Conservation (phyloP, 2,329 filamentous ascomycete genomes). For the Trichoderma hamatum region DNA sequence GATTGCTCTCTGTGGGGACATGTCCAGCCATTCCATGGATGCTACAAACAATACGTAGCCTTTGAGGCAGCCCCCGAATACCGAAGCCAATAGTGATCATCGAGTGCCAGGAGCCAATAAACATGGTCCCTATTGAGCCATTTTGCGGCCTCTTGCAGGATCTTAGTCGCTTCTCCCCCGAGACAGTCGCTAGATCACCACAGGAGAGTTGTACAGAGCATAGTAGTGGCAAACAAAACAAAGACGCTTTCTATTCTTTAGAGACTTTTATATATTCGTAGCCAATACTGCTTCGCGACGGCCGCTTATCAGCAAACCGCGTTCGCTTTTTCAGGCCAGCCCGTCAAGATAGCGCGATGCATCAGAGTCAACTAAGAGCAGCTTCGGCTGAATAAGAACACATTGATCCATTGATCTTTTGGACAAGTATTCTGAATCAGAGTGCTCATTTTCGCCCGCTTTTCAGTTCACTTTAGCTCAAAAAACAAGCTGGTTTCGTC, state of each 20-base stretch:
- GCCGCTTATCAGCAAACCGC: not conserved
- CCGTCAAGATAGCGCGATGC: not conserved
- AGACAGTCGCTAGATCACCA: slow-evolving; percentile 24
- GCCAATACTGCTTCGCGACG: not conserved
- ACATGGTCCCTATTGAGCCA: not conserved
- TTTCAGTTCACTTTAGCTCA: not conserved
- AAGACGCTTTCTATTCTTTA: too few species aligned
- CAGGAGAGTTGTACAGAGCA: not conserved
- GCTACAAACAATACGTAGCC: not conserved
- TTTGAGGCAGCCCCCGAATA: not conserved
- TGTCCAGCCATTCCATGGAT: not conserved
- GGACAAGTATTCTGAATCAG: not conserved
- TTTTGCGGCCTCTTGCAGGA: not conserved
- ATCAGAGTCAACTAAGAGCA: not conserved
- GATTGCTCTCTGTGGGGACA: not conserved
- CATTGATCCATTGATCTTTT: not conserved
- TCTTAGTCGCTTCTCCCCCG: slow-evolving; percentile 16
- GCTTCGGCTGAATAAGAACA: not conserved
- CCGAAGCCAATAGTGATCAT: not conserved
- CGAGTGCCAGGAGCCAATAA: not conserved
- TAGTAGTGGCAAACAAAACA: not conserved
- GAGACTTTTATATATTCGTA: not conserved
- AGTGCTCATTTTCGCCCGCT: not conserved
- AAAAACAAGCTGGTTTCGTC: not conserved
- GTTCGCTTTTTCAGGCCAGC: not conserved